Evolutionary conservation across 306 rosid species (phyloP), one percentile per base, ranked within the genome.

Genomic region (Gastrolobium villosum): DNA sequence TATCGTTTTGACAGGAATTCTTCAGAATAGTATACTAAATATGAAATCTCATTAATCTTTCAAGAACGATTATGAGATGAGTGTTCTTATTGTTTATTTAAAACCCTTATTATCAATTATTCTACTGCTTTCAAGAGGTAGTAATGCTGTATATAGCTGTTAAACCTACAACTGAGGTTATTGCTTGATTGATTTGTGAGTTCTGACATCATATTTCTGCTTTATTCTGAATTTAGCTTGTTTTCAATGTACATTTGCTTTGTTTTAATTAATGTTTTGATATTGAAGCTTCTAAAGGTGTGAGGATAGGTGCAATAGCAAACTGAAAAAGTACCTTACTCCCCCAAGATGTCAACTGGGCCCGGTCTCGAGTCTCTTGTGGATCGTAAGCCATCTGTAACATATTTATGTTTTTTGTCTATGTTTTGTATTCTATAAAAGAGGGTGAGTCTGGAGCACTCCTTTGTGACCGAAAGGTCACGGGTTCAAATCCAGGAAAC

Each of bases 301-400:
- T 8, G 10, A 67, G 28, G 28, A 39, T 14, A 63, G 30, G 41
- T 45, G 20, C 28, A 43, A 30, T 46, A 13, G 28, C 43, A 1
- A 30, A 30, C 57, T 46, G 46, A 6, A 45, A 5, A 6, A 7
- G 45, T 20, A 20, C 26, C 26, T 20, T 20, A 20, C 26, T 20
- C 26, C 26, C 26, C 26, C 54, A 85, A 34, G 71, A 85, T 85
- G 88, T 70, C 88, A 15, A 70, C 81, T n/a, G 88, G 88, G 0
- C 86, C 86, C 40, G 89, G 89, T 62, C 89, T 85, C 52, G 89
- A 85, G 82, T 82, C 89, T 55, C 88, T 85, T 39, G 89, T 85
- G 26, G 86, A 85, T 85, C 89, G 89, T 85, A 85, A 78, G 89
- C 50, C 46, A 48, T 55, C 46, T 72, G 7, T 20, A 5, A 9